Conservation (phyloP, 441 rosid species). For the Omphalea diandra region DNA sequence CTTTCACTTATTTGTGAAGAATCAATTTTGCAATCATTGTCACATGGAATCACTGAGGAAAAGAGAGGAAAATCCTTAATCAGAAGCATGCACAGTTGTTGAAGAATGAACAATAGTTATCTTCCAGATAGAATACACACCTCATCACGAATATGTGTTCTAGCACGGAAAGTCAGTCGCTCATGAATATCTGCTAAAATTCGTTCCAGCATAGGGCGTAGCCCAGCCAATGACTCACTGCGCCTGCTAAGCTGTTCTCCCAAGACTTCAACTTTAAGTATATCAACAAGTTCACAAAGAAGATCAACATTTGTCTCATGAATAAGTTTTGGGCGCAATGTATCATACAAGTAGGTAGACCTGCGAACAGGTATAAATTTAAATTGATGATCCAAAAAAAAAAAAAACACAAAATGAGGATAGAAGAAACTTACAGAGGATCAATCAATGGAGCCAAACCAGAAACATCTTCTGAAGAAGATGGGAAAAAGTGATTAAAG, state of each 20-base stretch:
- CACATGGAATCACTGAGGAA: slow-evolving; percentile 3
- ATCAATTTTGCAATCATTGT: slow-evolving; percentile 7
- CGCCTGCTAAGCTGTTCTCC: slow-evolving; percentile 84
- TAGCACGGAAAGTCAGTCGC: slow-evolving; percentile 93
- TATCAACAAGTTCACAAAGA: slow-evolving; percentile 93
- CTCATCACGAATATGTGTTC: slow-evolving; percentile 95
- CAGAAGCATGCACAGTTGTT: background rate
- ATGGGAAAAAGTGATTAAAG: slow-evolving; percentile 92
- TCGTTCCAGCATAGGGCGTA: slow-evolving; percentile 87
- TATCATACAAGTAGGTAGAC: slow-evolving; percentile 89
- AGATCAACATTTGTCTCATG: slow-evolving; percentile 85
- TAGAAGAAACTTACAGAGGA: slow-evolving; percentile 73
- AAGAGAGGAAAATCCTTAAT: background rate
- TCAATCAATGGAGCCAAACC: slow-evolving; percentile 90
- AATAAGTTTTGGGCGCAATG: slow-evolving; percentile 90
- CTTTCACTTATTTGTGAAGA: background rate
- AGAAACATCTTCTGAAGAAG: slow-evolving; percentile 81
- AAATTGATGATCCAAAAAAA: background rate
- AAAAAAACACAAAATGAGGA: background rate
- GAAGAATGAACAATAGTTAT: slow-evolving; percentile 7
- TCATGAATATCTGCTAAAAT: slow-evolving; percentile 90
- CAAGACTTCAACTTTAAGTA: slow-evolving; percentile 91
- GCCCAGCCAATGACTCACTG: slow-evolving; percentile 78
- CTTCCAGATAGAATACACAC: slow-evolving; percentile 33
- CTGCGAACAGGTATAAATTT: slow-evolving; percentile 37